These are phyloP conservation scores for Thalassiosira pacifica DNA, from an alignment of 352 stramenopile genomes.

Conservation along the genomic window DNA sequence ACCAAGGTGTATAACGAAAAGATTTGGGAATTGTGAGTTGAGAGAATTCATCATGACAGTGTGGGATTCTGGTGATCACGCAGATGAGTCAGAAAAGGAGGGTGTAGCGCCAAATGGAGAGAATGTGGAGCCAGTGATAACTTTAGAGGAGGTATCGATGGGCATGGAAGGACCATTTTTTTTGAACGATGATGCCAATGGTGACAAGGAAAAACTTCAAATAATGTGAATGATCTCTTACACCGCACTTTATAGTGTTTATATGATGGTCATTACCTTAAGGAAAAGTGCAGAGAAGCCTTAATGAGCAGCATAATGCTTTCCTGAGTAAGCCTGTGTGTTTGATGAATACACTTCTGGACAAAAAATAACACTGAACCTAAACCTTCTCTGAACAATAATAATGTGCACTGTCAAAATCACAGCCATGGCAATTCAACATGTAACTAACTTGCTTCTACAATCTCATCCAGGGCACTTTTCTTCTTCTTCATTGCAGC, in stretches of 20 bases:
- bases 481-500: constrained; percentile 65
- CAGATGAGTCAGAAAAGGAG: neutral
- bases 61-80: constrained; percentile 26
- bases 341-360: no score
- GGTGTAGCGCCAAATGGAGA: constrained; percentile 13
- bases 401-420: no score
- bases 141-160: constrained; percentile 37
- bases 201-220: constrained; percentile 4
- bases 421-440: neutral
- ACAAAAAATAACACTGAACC: no score
- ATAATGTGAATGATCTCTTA: constrained; percentile 4
- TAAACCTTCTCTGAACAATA: no score
- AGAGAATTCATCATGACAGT: constrained; percentile 68
- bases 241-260: no score
- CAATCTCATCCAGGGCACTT: constrained; percentile 52
- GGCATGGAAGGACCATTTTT: neutral
- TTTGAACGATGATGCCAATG: constrained; percentile 5
- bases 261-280: no score
- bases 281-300: no score
- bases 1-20: constrained; percentile 29
- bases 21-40: constrained; percentile 85
- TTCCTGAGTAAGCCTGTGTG: no score
- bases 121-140: constrained; percentile 19
- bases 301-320: no score
- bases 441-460: constrained; percentile 23